These are phyloP conservation scores for Taxawa tesnikishii DNA, from an alignment of 2,329 filamentous ascomycete genomes.

Conservation along the genomic window DNA sequence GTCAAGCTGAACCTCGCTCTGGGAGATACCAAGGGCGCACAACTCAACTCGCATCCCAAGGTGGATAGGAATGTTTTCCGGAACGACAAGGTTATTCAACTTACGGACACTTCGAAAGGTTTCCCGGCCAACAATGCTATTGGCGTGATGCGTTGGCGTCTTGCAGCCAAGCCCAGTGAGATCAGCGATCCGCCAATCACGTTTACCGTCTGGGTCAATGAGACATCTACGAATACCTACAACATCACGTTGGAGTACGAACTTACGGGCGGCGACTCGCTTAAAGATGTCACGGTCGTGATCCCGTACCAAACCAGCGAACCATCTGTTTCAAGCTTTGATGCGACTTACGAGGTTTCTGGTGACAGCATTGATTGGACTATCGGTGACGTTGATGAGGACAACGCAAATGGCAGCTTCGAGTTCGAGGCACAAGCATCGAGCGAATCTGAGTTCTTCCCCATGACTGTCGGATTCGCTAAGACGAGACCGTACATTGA, in stretches of 20 bases:
- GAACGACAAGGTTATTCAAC: conserved; percentile 70
- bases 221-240: conserved; percentile 65
- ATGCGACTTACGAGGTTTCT: conserved; percentile 86
- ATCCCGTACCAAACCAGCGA: conserved; percentile 82
- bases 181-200: conserved; percentile 75
- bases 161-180: conserved; percentile 69
- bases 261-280: conserved; percentile 62
- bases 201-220: conserved; percentile 97
- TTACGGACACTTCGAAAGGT: conserved; percentile 74
- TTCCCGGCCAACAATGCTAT: conserved; percentile 94
- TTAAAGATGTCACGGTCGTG: conserved; percentile 74
- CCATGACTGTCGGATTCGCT: conserved; percentile 82
- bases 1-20: conserved; percentile 73
- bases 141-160: conserved; percentile 85
- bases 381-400: conserved; percentile 72
- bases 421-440: conserved; percentile 87
- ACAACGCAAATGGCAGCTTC: conserved; percentile 74
- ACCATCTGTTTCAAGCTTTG: conserved; percentile 81
- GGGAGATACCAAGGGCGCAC: conserved; percentile 67
- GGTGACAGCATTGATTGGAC: conserved; percentile 92
- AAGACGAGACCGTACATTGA: conserved; percentile 81
- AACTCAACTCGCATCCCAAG: conserved; percentile 93
- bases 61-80: conserved; percentile 85
- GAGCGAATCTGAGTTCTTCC: conserved; percentile 94
- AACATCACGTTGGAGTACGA: conserved; percentile 95